Base-by-base conservation (phyloP, 495 filamentous ascomycete species). In the Immersiella caudata region DNA sequence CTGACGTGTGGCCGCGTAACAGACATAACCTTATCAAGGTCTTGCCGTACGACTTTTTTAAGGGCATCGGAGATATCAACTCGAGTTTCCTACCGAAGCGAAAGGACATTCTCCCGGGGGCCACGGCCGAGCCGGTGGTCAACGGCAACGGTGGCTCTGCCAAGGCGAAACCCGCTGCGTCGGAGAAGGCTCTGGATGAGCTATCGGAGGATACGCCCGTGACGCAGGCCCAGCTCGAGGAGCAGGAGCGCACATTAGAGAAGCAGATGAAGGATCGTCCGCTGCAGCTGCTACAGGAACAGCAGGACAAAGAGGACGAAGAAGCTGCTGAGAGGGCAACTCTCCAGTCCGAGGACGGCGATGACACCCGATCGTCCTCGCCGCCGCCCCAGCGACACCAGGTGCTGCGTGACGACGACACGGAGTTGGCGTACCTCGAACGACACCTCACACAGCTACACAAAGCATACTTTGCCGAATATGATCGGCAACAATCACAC, bases 1-100 rank as follows among this genome's bases (percentile, higher is more conserved):
- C 92, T 35, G 95, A 99, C 76, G 94, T 99, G n/a, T 99, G 95
- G 95, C 85, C 85, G n/a, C 88, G 90, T 57, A 98, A 96, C 86
- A 90, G 90, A 71, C 86, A 90, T 12, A 97, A 99, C 71, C 84
- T 99, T 24, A 92, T 99, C 80, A 97, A 96, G 79, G 96, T 99
- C 33, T 86, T 85, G 16, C 92, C 93, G 6, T 99, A 96, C 75
- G 94, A 98, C 74, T 99, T 99, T 76, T 99, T 98, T 75, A 90
- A 94, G 29, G 96, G 96, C 25, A 97, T 97, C 71, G 95, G 95
- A 56, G 95, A 99, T 77, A 99, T 99, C 82, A 99, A 99, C 81
- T 96, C 95, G 2, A 97, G 91, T 71, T 98, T 98, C 76, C 76
- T 99, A 62, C 96, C 95, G 0, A 95, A 96, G 75, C 88, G 91